Conservation (phyloP, 805 yeast species). For the Candida nemodendra region DNA sequence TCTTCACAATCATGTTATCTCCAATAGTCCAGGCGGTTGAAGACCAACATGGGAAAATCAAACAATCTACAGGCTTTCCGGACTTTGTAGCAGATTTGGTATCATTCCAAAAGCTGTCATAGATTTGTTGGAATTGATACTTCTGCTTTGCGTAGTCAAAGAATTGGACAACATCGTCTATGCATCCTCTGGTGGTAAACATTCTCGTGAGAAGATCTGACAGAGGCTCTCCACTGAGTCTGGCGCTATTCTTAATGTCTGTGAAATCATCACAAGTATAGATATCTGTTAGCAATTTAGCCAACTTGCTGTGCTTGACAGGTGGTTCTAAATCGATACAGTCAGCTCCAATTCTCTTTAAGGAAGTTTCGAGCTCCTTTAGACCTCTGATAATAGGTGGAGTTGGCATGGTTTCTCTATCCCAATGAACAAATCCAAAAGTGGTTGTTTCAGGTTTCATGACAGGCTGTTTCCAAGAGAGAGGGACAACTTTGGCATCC, state of each 20-base stretch:
- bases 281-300: slow-evolving; percentile 23
- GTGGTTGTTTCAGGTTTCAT: slow-evolving; percentile 24
- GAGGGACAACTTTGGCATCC: slow-evolving; percentile 51
- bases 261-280: slow-evolving; percentile 26
- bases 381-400: slow-evolving; percentile 55
- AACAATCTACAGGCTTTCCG: slow-evolving; percentile 46
- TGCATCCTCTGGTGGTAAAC: slow-evolving; percentile 18
- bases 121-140: slow-evolving; percentile 35
- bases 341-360: slow-evolving; percentile 39
- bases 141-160: slow-evolving; percentile 41
- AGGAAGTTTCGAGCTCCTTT: slow-evolving; percentile 24
- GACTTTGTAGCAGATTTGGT: slow-evolving; percentile 34
- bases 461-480: slow-evolving; percentile 44
- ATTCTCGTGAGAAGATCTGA: slow-evolving; percentile 18
- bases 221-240: slow-evolving; percentile 32
- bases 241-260: slow-evolving; percentile 26
- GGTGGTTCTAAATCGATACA: slow-evolving; percentile 40
- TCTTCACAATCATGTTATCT: slow-evolving; percentile 36
- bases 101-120: slow-evolving; percentile 37
- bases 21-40: slow-evolving; percentile 42
- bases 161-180: slow-evolving; percentile 28
- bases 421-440: slow-evolving; percentile 48
- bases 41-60: slow-evolving; percentile 47
- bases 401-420: slow-evolving; percentile 47
- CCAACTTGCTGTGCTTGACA: slow-evolving; percentile 29